Evolutionary conservation across 1,139 yeast genomes (phyloP), one percentile per base, ranked within the genome.

Genomic region (Blastobotrys raffinosifermentans): DNA sequence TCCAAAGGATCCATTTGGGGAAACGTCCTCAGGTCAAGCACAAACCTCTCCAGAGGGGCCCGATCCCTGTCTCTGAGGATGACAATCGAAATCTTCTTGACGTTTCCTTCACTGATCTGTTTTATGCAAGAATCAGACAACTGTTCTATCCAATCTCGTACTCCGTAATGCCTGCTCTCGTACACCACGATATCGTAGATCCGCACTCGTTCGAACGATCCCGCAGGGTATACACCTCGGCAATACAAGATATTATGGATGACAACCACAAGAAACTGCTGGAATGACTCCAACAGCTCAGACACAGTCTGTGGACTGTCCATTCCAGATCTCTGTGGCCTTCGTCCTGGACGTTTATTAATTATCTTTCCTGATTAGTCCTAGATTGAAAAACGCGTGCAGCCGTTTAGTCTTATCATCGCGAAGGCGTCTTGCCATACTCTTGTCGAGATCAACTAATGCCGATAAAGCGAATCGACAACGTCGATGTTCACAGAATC

Each of bases 401-500:
- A n/a, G n/a, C n/a, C n/a, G n/a, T n/a, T n/a, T n/a, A n/a, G n/a
- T n/a, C n/a, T n/a, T n/a, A n/a, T n/a, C n/a, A n/a, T n/a, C n/a
- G n/a, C n/a, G n/a, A n/a, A n/a, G n/a, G n/a, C n/a, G n/a, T n/a
- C n/a, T n/a, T n/a, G n/a, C n/a, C n/a, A n/a, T n/a, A n/a, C n/a
- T n/a, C n/a, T n/a, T n/a, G n/a, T n/a, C n/a, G n/a, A n/a, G n/a
- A n/a, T n/a, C 4, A 15, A n/a, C 6, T 14, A 14, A 51, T 51
- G 55, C 38, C 46, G 3, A 64, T 64, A 39, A 47, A 45, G 30
- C 51, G 55, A 4, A 75, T 80, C 4, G 63, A 64, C 23, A 41
- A 39, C 3, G 48, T 53, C 4, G 84, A 81, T 48, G 70, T 87
- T 7, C 86, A 83, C 47, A 69, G 72, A 43, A 75, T 91, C 40